A percentile compares a stretch with the other conserved stretches of the same genome.
Evolutionary conservation across 331 rosid species (phyloP).

Genomic region (Malus hybrid): DNA sequence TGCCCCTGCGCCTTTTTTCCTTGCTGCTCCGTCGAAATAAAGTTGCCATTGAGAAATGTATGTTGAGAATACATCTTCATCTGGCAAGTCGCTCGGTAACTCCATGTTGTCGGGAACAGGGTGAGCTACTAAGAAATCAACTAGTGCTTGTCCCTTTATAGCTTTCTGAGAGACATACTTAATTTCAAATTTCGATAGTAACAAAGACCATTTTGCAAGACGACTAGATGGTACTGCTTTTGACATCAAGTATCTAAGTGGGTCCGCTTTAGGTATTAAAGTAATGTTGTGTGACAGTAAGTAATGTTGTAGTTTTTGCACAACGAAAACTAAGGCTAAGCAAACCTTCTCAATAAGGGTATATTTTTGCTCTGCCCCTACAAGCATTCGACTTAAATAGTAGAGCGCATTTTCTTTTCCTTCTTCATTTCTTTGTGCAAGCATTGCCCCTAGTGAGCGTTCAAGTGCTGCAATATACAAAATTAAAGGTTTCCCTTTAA

Average conservation of each 20-base stretch:
- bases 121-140: not conserved
- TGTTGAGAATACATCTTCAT: not conserved
- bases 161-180: not conserved
- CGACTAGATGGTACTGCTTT: not conserved
- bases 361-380: not conserved
- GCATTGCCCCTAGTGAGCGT: not conserved
- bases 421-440: not conserved
- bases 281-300: too few species aligned
- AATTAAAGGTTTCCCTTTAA: not conserved
- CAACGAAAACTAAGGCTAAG: not conserved
- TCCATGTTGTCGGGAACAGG: not conserved
- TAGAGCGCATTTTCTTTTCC: not conserved
- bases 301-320: too few species aligned
- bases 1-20: not conserved
- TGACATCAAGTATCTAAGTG: not conserved
- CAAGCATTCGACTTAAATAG: not conserved
- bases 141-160: too few species aligned
- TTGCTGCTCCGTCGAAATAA: not conserved
- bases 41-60: not conserved
- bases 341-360: not conserved
- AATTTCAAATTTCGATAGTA: not conserved
- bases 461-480: not conserved
- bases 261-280: not conserved
- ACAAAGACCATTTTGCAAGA: not conserved
- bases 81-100: not conserved